phyloP scores from a whole-genome alignment of 2,329 filamentous ascomycete genomes.

The Clathrospora elynae region DNA sequence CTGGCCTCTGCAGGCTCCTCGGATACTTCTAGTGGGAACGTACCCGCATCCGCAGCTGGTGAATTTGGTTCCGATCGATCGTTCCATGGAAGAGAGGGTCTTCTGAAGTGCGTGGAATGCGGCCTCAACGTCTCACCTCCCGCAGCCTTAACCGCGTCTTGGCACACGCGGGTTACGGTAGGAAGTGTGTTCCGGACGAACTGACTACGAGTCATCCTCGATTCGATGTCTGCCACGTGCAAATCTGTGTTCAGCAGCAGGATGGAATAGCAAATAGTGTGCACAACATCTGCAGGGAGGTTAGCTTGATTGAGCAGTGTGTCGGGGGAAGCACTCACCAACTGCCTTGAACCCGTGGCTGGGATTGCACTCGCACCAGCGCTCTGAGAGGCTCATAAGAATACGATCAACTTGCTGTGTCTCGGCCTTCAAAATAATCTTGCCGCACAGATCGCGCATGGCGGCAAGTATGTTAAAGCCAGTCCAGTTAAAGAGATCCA shows the following conservation, averaged over 20 bases:
- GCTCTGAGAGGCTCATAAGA: conserved; percentile 81
- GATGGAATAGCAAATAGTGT: conserved; percentile 96
- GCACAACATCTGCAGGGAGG: conserved; percentile 74
- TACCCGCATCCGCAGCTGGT: conserved; percentile 34
- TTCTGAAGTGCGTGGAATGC: conserved; percentile 40
- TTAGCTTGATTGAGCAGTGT: conserved; percentile 36
- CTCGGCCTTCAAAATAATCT: conserved; percentile 83
- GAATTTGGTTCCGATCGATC: conserved; percentile 45
- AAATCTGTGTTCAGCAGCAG: conserved; percentile 95
- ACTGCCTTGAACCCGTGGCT: conserved; percentile 89
- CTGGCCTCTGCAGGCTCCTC: conserved; percentile 47
- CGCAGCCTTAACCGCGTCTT: conserved; percentile 63
- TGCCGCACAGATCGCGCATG: conserved; percentile 79
- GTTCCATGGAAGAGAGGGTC: conserved; percentile 45
- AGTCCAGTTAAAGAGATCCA: conserved; percentile 87
- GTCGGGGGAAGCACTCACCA: conserved; percentile 61
- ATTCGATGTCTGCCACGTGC: conserved; percentile 91
- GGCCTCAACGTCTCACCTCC: conserved; percentile 43
- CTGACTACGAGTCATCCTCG: conserved; percentile 93
- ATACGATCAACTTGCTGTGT: conserved; percentile 97
- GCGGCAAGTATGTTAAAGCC: conserved; percentile 79
- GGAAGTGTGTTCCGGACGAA: conserved; percentile 97
- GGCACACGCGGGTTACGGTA: conserved; percentile 77
- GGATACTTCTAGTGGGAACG: conserved; percentile 33
- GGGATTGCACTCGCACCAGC: conserved; percentile 94